Base-by-base conservation (phyloP, 2,329 filamentous ascomycete genomes). In the Penicillium vulpinum region DNA sequence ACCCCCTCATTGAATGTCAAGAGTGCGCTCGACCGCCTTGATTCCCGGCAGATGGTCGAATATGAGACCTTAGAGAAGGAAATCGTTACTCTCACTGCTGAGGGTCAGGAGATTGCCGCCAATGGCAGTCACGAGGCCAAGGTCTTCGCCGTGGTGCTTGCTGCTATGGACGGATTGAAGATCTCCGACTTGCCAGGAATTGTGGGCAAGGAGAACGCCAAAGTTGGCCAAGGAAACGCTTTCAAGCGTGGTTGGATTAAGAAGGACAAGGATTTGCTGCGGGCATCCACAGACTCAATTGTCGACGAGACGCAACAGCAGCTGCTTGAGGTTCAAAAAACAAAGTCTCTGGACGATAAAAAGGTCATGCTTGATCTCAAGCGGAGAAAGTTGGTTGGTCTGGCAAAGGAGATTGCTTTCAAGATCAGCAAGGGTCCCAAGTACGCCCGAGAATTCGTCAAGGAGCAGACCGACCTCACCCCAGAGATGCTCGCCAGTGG, bases 381-480 rank as follows among this genome's bases (percentile, higher is more conserved):
- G 79, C 97, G 97, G 83, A 87, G 93, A 71, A 97, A 97, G 79
- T 84, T 99, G 48, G 82, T 97, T 62, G 88, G 84, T 64, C 81
- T 91, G 70, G 86, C 91, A 66, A 97, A 97, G 80, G 85, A 90
- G 57, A 89, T 96, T 67, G 87, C 81, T 73, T 99, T 94, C 83
- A 89, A 85, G 65, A 86, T 96, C 58, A 80, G 80, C 58, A 97
- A 97, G 80, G 94, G 92, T 0, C 78, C 87, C 59, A 96, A 96
- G 75, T 99, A 92, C 73, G 90, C 92, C 41, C 85, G 89, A 47
- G 89, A 96, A 76, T 90, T 97, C 63, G 83, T 89, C 44, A 91
- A 95, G 76, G 92, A 97, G 79, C 91, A 95, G 77, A 97, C 94
- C 41, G 94, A 99, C 73, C 80, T 99, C 70, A 97, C 94, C 11